Conservation (phyloP, 164 flowering plant genomes). For the Cinnamomum chago region DNA sequence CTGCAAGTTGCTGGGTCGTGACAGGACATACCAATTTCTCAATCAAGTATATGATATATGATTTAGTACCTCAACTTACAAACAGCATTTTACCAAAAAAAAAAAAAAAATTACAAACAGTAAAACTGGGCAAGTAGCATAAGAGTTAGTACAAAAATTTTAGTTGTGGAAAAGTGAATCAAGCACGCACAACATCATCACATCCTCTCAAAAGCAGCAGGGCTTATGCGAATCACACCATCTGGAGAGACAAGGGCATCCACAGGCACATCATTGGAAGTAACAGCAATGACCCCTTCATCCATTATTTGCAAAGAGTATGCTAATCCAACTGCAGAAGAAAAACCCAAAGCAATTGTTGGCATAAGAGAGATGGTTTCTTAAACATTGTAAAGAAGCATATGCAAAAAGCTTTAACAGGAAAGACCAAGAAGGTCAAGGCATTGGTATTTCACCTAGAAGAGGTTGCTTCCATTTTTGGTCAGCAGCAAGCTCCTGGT, state of each 20-base stretch:
- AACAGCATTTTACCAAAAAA: no score
- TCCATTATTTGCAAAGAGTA: conserved; percentile 82
- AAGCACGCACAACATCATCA: background rate
- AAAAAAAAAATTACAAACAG: no score
- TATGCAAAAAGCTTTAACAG: background rate
- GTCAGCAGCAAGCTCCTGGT: conserved; percentile 62
- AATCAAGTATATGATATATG: no score
- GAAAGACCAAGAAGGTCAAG: background rate
- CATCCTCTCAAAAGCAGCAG: conserved; percentile 49
- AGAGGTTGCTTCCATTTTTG: conserved; percentile 80
- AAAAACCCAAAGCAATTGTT: background rate
- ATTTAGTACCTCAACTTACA: no score
- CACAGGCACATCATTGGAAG: conserved; percentile 61
- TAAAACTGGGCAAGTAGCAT: background rate
- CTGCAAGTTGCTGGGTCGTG: no score
- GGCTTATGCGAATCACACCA: conserved; percentile 69
- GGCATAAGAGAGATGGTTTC: background rate
- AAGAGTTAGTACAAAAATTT: background rate
- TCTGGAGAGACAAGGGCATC: conserved; percentile 82
- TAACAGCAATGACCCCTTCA: conserved; percentile 66
- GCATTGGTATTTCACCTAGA: conserved; percentile 42
- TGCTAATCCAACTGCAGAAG: conserved; percentile 76
- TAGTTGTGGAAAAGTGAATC: background rate
- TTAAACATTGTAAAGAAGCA: background rate
- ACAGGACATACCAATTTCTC: no score